Evolutionary conservation across 2,329 filamentous ascomycete species (phyloP), one percentile per base, ranked within the genome.

Genomic region (Aquanectria penicillioides): DNA sequence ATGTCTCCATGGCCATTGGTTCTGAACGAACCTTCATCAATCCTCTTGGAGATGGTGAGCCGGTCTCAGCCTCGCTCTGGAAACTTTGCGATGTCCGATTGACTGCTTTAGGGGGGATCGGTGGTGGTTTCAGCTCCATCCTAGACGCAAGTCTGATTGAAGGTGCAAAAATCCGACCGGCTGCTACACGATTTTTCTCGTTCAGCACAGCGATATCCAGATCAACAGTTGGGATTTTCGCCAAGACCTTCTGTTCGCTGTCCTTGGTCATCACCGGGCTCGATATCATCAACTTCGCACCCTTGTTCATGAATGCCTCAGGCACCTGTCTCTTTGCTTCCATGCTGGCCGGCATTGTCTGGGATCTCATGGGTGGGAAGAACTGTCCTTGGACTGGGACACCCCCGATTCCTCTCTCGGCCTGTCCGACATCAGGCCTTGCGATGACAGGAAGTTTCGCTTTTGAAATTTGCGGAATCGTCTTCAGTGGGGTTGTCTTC

Each of bases 221-320:
- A 50, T 83, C 83, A 25, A 85, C 73, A 0, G 82, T 85, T 6
- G 78, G 68, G 15, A 83, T 81, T 62, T 77, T 81, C 47, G 73
- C 74, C 33, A 81, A 66, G 0, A 82, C 77, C 50, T 78, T 81
- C 17, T 71, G 64, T 20, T 73, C 74, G 18, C 68, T 71, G 43
- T 63, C 61, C 15, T 76, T 69, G 28, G 49, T 56, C 11, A 83
- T 64, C 29, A 86, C 77, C 1, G 84, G 84, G 11, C 77, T 74
- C 10, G 83, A 86, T 28, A 86, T 86, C 5, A 69, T 67, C 15
- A 82, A 62, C 55, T 79, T 83, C 7, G 75, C 76, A 6, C 69
- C 70, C 22, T 75, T 70, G 17, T 44, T 55, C 9, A 23, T 64
- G 26, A 65, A 57, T 51, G 69, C 73, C 55, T 74, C 77, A 4